Percentiles rank a stretch among this genome's conserved stretches.
Evolutionary conservation across 1,139 yeast species (phyloP).

Genomic region (Yamadazyma dendronema): DNA sequence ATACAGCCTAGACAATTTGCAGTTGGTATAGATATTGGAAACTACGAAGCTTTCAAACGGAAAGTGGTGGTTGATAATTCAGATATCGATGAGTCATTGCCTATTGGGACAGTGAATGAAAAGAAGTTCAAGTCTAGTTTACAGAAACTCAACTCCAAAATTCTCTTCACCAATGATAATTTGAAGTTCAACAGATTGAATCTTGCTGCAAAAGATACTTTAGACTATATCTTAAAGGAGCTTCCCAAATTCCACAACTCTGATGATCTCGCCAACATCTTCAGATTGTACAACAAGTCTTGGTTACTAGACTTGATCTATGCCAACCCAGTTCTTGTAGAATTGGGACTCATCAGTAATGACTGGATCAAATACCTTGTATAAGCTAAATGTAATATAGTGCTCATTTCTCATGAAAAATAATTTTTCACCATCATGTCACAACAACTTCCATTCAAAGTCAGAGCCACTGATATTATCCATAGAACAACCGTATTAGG

Average conservation of each 20-base stretch:
- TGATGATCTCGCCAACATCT: slow-evolving; percentile 28
- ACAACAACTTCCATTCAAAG: slow-evolving; percentile 41
- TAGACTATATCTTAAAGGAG: slow-evolving; percentile 32
- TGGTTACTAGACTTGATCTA: slow-evolving; percentile 46
- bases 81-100: slow-evolving; percentile 20
- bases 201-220: slow-evolving; percentile 17
- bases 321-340: slow-evolving; percentile 42
- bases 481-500: slow-evolving; percentile 83
- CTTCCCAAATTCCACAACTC: slow-evolving; percentile 22
- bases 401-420: background rate
- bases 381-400: slow-evolving; percentile 14
- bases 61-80: slow-evolving; percentile 16
- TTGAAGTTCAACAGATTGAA: slow-evolving; percentile 21
- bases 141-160: slow-evolving; percentile 6
- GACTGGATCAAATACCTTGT: slow-evolving; percentile 43
- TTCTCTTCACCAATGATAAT: slow-evolving; percentile 2
- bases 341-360: slow-evolving; percentile 31
- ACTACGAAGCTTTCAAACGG: slow-evolving; percentile 44
- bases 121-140: slow-evolving; percentile 34
- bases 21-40: slow-evolving; percentile 43
- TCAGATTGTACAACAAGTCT: slow-evolving; percentile 36
- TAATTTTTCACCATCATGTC: slow-evolving; percentile 18
- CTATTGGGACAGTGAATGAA: slow-evolving; percentile 39
- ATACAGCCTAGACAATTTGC: slow-evolving; percentile 53
- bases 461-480: slow-evolving; percentile 69